phyloP scores from a whole-genome alignment of 352 stramenopile species.

The Pythium monospermum region DNA sequence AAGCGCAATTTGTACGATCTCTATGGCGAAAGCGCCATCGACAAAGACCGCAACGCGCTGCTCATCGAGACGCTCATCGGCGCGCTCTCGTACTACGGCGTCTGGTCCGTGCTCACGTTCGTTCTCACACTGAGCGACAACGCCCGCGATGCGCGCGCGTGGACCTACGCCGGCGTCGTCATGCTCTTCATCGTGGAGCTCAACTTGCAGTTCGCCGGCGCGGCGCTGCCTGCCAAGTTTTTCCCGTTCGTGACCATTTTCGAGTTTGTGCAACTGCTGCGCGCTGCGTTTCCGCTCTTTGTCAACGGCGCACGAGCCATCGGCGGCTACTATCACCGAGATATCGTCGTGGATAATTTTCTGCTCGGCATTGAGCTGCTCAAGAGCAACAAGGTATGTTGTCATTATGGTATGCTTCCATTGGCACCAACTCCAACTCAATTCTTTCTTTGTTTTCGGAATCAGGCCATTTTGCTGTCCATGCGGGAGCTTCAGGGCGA shows the following conservation, averaged over 20 bases:
- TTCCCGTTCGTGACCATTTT: constrained; percentile 86
- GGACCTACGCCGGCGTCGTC: constrained; percentile 91
- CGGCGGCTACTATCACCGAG: constrained; percentile 85
- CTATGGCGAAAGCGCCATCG: constrained; percentile 87
- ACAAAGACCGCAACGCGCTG: constrained; percentile 87
- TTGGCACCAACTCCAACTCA: too few species aligned
- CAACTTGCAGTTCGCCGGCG: constrained; percentile 78
- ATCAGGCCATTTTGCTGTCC: constrained; percentile 73
- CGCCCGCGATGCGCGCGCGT: constrained; percentile 85
- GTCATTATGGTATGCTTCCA: not conserved
- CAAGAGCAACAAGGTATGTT: constrained; percentile 69
- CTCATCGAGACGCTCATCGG: constrained; percentile 90
- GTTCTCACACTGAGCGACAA: constrained; percentile 92
- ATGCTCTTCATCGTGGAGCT: constrained; percentile 94
- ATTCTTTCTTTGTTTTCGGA: too few species aligned
- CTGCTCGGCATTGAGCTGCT: constrained; percentile 65
- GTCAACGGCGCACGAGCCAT: constrained; percentile 97
- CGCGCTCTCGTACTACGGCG: constrained; percentile 93
- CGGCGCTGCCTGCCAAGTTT: constrained; percentile 45
- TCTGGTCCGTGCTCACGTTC: constrained; percentile 95
- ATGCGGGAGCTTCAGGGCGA: constrained; percentile 79
- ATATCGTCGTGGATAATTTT: constrained; percentile 70
- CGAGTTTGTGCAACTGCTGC: constrained; percentile 90
- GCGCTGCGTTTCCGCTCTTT: constrained; percentile 93
- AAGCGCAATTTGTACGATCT: constrained; percentile 95